phyloP scores from a whole-genome alignment of 768 basidiomycete genomes.

The Boletus subcaerulescens region DNA sequence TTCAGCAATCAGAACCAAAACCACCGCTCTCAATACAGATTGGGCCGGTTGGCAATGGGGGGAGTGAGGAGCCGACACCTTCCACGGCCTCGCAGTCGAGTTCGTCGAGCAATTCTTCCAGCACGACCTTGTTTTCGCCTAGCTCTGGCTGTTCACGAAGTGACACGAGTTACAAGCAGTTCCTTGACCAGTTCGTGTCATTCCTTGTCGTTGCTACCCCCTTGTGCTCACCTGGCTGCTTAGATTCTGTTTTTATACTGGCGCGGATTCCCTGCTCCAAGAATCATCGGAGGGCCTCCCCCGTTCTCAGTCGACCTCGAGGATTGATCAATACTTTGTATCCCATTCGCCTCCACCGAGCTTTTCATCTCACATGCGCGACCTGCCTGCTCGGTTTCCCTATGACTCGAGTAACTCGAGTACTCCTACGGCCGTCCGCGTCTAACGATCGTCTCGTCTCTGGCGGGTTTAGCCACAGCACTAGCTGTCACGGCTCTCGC shows the following conservation, averaged over 20 bases:
- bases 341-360: conserved; percentile 31
- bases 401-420: conserved; percentile 22
- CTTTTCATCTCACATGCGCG: conserved; percentile 22
- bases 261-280: conserved; percentile 40
- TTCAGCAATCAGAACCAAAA: conserved; percentile 4
- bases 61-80: conserved; percentile 44
- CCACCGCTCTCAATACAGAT: conserved; percentile 13
- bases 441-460: conserved; percentile 7
- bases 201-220: neutral
- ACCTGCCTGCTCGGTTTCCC: conserved; percentile 25
- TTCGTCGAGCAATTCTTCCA: conserved; percentile 45
- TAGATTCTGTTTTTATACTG: conserved; percentile 84
- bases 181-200: conserved; percentile 58
- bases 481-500: neutral
- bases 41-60: conserved; percentile 12
- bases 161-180: conserved; percentile 53
- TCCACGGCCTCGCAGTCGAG: conserved; percentile 42
- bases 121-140: conserved; percentile 43
- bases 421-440: conserved; percentile 27
- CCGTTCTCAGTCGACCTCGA: conserved; percentile 51
- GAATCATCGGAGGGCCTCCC: conserved; percentile 28
- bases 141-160: conserved; percentile 24
- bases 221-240: conserved; percentile 4
- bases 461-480: neutral
- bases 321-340: conserved; percentile 49